Percentiles rank a stretch among this genome's conserved stretches.
These are phyloP conservation scores for Isoetes taiwanensis DNA, from an alignment of 75 land plant species.

Conservation along the genomic window DNA sequence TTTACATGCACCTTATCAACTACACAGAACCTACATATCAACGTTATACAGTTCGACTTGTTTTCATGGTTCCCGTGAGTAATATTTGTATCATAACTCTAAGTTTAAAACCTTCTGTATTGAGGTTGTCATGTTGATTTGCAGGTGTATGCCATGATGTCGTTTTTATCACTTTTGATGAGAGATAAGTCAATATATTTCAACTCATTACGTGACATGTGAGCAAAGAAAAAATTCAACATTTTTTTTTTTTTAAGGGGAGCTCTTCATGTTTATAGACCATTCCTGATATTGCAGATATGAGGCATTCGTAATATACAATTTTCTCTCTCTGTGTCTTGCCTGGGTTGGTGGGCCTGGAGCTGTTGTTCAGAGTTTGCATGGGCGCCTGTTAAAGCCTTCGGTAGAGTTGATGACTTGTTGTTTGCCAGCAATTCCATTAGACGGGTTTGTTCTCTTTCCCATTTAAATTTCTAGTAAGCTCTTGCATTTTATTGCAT, in stretches of 20 bases:
- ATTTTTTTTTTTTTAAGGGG: no score
- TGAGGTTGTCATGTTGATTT: neutral
- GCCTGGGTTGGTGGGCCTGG: conserved; percentile 99
- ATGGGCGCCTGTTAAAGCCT: conserved; percentile 75
- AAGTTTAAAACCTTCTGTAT: no score
- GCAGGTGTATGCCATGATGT: conserved; percentile 94
- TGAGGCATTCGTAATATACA: conserved; percentile 99
- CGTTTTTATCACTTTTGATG: conserved; percentile 67
- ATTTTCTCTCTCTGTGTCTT: conserved; percentile 85
- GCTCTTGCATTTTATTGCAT: no score
- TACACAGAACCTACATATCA: conserved; percentile 86
- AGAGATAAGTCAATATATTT: conserved; percentile 59
- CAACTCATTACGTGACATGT: conserved; percentile 88
- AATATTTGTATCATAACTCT: no score
- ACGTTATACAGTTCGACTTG: conserved; percentile 80
- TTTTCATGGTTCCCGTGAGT: conserved; percentile 90
- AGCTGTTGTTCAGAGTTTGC: conserved; percentile 71
- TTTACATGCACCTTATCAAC: conserved; percentile 66
- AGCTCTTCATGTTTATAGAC: neutral
- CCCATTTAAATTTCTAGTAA: no score
- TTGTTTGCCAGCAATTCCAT: conserved; percentile 76
- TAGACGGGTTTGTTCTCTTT: conserved; percentile 95
- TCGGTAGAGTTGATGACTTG: conserved; percentile 87
- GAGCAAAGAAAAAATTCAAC: no score
- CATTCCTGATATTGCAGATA: conserved; percentile 38